Percentiles rank a stretch among this genome's conserved stretches.
These are phyloP conservation scores for Ganoderma sinense DNA, from an alignment of 1,284 basidiomycete species.

Conservation along the genomic window DNA sequence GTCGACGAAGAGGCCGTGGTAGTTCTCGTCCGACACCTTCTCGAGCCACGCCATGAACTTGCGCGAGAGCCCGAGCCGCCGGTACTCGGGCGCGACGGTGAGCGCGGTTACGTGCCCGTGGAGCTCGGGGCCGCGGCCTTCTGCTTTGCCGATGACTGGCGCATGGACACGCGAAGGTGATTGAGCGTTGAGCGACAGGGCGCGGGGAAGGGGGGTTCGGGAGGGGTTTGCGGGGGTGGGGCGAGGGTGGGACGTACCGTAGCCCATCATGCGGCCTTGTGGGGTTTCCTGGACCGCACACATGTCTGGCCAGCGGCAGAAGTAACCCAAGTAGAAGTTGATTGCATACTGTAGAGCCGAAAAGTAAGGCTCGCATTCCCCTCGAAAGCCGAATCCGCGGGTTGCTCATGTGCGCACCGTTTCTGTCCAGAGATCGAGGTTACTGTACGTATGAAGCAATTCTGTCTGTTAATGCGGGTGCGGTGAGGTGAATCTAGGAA, in stretches of 20 bases:
- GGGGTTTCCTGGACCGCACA: conserved; percentile 85
- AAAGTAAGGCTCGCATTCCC: background rate
- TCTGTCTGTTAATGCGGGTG: background rate
- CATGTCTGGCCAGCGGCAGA: conserved; percentile 90
- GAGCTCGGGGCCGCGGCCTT: conserved; percentile 77
- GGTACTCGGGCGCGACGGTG: conserved; percentile 91
- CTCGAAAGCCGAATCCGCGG: background rate
- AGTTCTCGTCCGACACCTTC: conserved; percentile 77
- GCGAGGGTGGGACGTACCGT: conserved; percentile 64
- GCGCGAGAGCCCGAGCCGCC: conserved; percentile 82
- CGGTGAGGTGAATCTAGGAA: background rate
- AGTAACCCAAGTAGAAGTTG: conserved; percentile 87
- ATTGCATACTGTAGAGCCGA: conserved; percentile 71
- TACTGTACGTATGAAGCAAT: conserved; percentile 55
- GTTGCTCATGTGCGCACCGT: conserved; percentile 60
- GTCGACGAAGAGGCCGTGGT: conserved; percentile 88
- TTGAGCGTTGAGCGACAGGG: background rate
- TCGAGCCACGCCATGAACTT: conserved; percentile 87
- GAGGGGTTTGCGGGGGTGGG: background rate
- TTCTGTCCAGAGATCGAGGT: conserved; percentile 94
- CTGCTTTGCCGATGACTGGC: conserved; percentile 87
- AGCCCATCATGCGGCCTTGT: conserved; percentile 85
- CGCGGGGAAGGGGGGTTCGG: background rate
- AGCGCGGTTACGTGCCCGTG: conserved; percentile 93
- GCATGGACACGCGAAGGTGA: background rate